Base-by-base conservation (phyloP, 176 grass and related monocot genomes). In the Secale cereale region DNA sequence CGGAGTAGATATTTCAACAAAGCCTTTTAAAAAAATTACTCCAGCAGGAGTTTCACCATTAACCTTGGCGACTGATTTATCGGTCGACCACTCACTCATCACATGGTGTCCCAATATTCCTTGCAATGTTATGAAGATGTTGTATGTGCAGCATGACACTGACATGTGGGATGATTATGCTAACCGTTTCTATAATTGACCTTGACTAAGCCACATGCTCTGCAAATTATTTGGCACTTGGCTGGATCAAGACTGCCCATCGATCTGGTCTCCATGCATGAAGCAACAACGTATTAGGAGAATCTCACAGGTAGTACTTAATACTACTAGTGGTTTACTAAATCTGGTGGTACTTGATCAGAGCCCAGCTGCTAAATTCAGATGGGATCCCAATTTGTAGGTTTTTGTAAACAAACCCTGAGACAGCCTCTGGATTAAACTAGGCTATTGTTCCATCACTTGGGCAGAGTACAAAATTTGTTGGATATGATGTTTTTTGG, bases 211-310 rank as follows among this genome's bases (percentile, higher is more conserved):
- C 45, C 32, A 79, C 35, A 62, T 39, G 74, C 31, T 26, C 32
- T 22, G 43, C 76, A 41, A 71, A 33, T 57, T 54, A 78, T 76
- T 30, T 90, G 41, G 41, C 54, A 52, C 16, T 52, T 52, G 48
- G 48, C 5, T n/a, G n/a, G 64, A 86, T 86, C 83, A 85, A 89
- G 70, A 86, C 71, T 54, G 70, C 6, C 22, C 52, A 61, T 82
- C 9, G 71, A 74, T 74, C 41, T 37, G 66, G 0, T 20, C 54
- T 57, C 19, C 54, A 57, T n/a, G 79, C 72, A 86, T 41, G 83
- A 82, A 62, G 39, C 70, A 80, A n/a, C 70, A 60, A 67, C 70
- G n/a, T 9, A 23, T 36, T 40, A 31, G 48, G 0, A 52, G 61
- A 89, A 70, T 84, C 77, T 74, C 35, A 81, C 87, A 81, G 62